Evolutionary conservation across 2,329 filamentous ascomycete genomes (phyloP).

Genomic region (Bipolaris gigantea): DNA sequence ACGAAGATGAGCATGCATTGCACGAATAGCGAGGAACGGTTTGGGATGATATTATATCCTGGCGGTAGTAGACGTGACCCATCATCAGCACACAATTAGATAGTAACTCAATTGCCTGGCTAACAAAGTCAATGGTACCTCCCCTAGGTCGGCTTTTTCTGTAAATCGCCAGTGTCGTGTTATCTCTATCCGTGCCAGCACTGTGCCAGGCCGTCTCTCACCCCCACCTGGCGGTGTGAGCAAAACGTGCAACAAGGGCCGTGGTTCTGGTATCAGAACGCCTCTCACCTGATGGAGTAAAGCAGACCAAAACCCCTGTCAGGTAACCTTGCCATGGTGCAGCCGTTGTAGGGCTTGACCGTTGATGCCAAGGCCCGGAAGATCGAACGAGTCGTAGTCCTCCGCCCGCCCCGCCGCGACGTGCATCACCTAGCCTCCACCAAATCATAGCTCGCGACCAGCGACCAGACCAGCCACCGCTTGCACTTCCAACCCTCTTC

Average conservation of each 20-base stretch:
- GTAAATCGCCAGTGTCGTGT: background rate
- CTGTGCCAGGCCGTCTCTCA: background rate
- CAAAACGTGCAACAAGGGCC: too few relatives aligned
- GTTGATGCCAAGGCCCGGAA: constrained; percentile 21
- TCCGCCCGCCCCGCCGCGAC: constrained; percentile 15
- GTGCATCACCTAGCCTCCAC: constrained; percentile 18
- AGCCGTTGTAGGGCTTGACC: constrained; percentile 9
- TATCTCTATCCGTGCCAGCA: background rate
- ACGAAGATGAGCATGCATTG: constrained; percentile 21
- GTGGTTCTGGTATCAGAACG: too few relatives aligned
- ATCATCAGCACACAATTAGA: constrained; percentile 42
- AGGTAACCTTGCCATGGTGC: constrained; percentile 3
- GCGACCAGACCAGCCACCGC: constrained; percentile 26
- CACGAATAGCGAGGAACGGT: constrained; percentile 34
- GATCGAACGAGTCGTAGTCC: constrained; percentile 2
- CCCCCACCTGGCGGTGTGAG: background rate
- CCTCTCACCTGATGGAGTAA: background rate
- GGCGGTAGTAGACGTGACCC: constrained; percentile 33
- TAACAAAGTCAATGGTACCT: constrained; percentile 23
- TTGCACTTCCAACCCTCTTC: constrained; percentile 15
- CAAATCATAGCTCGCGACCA: constrained; percentile 26
- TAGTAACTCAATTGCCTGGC: constrained; percentile 38
- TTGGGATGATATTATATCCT: constrained; percentile 34
- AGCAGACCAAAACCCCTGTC: constrained; percentile 3
- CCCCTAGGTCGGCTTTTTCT: constrained; percentile 3